These are phyloP conservation scores for Exophiala spinifera DNA, from an alignment of 2,329 filamentous ascomycete genomes.

Conservation along the genomic window DNA sequence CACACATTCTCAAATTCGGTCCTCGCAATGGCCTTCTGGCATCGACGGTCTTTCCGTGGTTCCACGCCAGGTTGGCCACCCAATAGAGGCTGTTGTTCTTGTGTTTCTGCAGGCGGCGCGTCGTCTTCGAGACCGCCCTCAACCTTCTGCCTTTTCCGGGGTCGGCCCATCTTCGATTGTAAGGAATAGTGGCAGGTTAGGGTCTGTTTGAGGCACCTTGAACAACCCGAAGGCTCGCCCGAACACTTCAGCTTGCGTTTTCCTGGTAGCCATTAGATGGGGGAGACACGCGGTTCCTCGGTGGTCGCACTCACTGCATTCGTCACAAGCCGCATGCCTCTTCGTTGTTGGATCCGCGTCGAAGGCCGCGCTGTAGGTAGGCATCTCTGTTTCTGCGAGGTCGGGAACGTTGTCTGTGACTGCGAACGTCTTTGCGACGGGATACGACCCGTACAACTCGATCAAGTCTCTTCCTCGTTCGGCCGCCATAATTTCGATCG, in stretches of 20 bases:
- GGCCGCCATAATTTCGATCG: slow-evolving; percentile 8
- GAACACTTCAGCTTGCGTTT: slow-evolving; percentile 50
- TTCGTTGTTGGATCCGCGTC: slow-evolving; percentile 35
- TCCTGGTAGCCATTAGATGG: slow-evolving; percentile 32
- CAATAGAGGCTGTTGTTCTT: background rate
- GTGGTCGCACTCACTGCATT: slow-evolving; percentile 42
- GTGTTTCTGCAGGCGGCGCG: slow-evolving; percentile 1
- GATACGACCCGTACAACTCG: slow-evolving; percentile 13
- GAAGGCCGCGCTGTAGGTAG: slow-evolving; percentile 23
- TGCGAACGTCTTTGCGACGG: slow-evolving; percentile 19
- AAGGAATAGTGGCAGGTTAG: slow-evolving; percentile 45
- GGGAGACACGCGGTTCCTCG: too few relatives aligned
- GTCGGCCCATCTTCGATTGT: slow-evolving; percentile 49
- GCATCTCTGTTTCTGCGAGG: slow-evolving; percentile 13
- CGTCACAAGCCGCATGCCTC: slow-evolving; percentile 48
- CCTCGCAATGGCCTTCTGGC: slow-evolving; percentile 18
- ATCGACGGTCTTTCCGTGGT: slow-evolving; percentile 14
- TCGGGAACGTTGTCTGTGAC: slow-evolving; percentile 16
- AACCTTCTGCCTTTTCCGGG: slow-evolving; percentile 41
- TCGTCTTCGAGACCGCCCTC: slow-evolving; percentile 30
- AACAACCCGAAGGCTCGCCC: slow-evolving; percentile 43
- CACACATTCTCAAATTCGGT: slow-evolving; percentile 28
- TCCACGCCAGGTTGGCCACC: slow-evolving; percentile 6
- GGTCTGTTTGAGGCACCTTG: slow-evolving; percentile 42
- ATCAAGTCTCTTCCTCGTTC: slow-evolving; percentile 4